These are phyloP conservation scores for Russula brevipes DNA, from an alignment of 768 basidiomycete species.

Conservation along the genomic window DNA sequence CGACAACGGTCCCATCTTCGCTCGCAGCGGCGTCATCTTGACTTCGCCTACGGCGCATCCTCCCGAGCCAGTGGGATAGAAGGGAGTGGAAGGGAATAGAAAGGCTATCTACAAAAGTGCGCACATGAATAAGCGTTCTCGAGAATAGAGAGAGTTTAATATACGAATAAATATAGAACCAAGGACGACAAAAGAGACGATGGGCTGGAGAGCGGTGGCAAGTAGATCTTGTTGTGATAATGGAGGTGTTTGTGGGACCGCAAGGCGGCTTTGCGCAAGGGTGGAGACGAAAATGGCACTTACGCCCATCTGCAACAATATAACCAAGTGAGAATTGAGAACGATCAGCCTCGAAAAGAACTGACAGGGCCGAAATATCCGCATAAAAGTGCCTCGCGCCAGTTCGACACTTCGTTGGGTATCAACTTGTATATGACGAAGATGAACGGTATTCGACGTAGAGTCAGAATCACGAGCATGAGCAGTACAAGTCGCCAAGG, in stretches of 20 bases:
- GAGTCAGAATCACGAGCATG: conserved; percentile 57
- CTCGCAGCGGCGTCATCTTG: too few species aligned
- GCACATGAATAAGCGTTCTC: neutral
- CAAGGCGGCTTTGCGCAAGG: conserved; percentile 59
- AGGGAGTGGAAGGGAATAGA: conserved; percentile 38
- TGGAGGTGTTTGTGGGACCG: conserved; percentile 54
- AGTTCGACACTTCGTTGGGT: conserved; percentile 70
- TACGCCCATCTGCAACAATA: conserved; percentile 70
- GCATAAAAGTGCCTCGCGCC: conserved; percentile 83
- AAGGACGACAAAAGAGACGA: conserved; percentile 84
- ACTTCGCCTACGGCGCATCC: too few species aligned
- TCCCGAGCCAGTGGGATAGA: conserved; percentile 38
- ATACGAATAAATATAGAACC: conserved; percentile 78
- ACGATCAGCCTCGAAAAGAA: conserved; percentile 15
- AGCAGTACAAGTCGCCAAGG: conserved; percentile 71
- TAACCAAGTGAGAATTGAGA: neutral
- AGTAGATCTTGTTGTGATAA: conserved; percentile 65
- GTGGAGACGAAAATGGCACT: conserved; percentile 85
- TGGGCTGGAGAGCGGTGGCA: conserved; percentile 68
- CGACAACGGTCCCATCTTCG: too few species aligned
- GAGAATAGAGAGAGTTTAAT: neutral
- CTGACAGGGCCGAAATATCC: conserved; percentile 74
- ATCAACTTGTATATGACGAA: conserved; percentile 75
- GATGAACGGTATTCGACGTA: conserved; percentile 79
- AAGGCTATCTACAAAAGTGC: conserved; percentile 35